phyloP scores from a whole-genome alignment of 2,329 filamentous ascomycete genomes.

The Penicillium brasilianum region DNA sequence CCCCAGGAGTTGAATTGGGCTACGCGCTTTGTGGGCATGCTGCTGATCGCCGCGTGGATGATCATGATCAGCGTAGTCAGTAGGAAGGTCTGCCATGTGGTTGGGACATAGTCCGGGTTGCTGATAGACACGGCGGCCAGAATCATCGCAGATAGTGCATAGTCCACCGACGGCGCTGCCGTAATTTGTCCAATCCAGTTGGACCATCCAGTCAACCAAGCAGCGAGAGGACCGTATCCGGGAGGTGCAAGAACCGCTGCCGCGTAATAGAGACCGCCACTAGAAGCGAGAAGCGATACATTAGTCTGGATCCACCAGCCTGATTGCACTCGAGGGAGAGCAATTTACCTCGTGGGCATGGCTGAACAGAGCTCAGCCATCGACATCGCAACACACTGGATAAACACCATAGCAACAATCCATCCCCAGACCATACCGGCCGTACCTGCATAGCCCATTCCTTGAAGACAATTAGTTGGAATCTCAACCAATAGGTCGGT shows the following conservation, averaged over 20 bases:
- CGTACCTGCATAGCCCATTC: constrained; percentile 61
- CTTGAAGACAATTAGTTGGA: constrained; percentile 28
- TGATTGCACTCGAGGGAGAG: background rate
- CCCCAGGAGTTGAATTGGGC: constrained; percentile 72
- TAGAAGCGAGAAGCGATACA: constrained; percentile 18
- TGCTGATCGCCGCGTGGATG: constrained; percentile 69
- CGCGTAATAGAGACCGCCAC: constrained; percentile 75
- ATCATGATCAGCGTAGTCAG: constrained; percentile 70
- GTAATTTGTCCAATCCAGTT: constrained; percentile 73
- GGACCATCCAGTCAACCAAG: constrained; percentile 73
- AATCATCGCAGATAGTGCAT: constrained; percentile 71
- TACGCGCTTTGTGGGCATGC: constrained; percentile 72
- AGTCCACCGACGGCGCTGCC: constrained; percentile 69
- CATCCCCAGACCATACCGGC: constrained; percentile 77
- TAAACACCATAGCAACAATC: constrained; percentile 73
- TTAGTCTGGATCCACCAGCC: background rate
- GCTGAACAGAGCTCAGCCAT: constrained; percentile 75
- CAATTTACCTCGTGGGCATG: constrained; percentile 67
- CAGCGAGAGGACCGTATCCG: constrained; percentile 68
- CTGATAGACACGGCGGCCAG: constrained; percentile 71
- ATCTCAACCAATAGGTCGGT: background rate
- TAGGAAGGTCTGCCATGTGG: constrained; percentile 70
- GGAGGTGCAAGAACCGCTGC: constrained; percentile 71
- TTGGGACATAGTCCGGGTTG: constrained; percentile 68
- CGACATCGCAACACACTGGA: constrained; percentile 70